Conservation (phyloP, 768 basidiomycete genomes). For the Sarcodon aspratus region DNA sequence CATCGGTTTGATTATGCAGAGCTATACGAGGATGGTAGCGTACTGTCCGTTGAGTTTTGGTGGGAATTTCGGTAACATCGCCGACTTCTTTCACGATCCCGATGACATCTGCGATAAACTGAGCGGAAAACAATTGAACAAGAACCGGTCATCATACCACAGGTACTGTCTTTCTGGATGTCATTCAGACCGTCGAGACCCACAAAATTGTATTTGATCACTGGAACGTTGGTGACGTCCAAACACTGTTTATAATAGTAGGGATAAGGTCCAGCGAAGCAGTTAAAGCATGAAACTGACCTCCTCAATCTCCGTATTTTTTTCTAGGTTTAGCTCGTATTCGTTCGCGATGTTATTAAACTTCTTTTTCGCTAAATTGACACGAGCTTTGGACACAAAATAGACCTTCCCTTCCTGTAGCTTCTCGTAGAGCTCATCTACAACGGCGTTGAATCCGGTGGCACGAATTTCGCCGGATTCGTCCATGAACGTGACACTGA, state of each 20-base stretch:
- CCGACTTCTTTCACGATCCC: constrained; percentile 75
- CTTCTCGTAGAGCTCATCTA: constrained; percentile 74
- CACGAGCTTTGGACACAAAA: constrained; percentile 79
- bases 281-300: constrained; percentile 25
- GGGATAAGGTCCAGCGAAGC: background rate
- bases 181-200: constrained; percentile 49
- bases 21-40: background rate
- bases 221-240: constrained; percentile 67
- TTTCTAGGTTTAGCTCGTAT: constrained; percentile 86
- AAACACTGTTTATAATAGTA: constrained; percentile 44
- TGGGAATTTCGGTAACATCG: constrained; percentile 56
- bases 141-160: constrained; percentile 40
- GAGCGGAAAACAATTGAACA: background rate
- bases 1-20: background rate
- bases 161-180: constrained; percentile 67
- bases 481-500: constrained; percentile 89
- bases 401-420: constrained; percentile 91
- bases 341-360: constrained; percentile 86
- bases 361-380: constrained; percentile 95
- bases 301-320: constrained; percentile 76
- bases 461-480: constrained; percentile 87
- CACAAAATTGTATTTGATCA: constrained; percentile 77
- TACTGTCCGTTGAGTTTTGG: constrained; percentile 62
- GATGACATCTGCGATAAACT: constrained; percentile 60
- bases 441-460: constrained; percentile 83